Percentiles rank a stretch among this genome's conserved stretches.
Conservation (phyloP, 2,329 filamentous ascomycete species). For the Alternaria novae-zelandiae region DNA sequence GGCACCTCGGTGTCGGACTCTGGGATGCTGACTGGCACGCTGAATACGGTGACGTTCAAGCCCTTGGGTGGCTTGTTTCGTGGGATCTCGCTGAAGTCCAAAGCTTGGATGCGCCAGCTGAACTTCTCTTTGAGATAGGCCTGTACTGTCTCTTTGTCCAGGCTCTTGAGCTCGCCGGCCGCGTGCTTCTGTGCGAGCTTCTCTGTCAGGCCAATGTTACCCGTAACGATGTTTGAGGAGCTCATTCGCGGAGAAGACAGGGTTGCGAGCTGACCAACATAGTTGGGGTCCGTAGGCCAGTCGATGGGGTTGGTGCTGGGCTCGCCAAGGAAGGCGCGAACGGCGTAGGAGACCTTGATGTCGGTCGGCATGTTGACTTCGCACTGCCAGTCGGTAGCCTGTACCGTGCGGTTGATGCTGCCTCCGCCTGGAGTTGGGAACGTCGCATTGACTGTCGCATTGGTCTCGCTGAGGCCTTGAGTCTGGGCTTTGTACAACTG, state of each 20-base stretch:
- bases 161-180: constrained; percentile 32
- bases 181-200: constrained; percentile 37
- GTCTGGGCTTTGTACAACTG: constrained; percentile 35
- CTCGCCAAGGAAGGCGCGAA: constrained; percentile 41
- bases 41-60: constrained; percentile 40
- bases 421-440: constrained; percentile 4
- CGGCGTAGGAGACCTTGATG: constrained; percentile 40
- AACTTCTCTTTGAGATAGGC: constrained; percentile 39
- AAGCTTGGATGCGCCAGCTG: constrained; percentile 40
- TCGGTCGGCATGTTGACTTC: constrained; percentile 42
- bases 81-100: constrained; percentile 39
- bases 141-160: constrained; percentile 27
- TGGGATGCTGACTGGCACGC: constrained; percentile 32
- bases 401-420: constrained; percentile 12
- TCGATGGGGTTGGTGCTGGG: constrained; percentile 30
- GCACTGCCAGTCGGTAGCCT: constrained; percentile 37
- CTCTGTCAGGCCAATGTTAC: constrained; percentile 49
- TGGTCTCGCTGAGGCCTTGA: constrained; percentile 31
- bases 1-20: constrained; percentile 35
- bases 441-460: constrained; percentile 26
- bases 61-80: constrained; percentile 32
- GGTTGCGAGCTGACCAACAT: constrained; percentile 50
- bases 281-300: constrained; percentile 49
- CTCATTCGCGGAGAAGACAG: constrained; percentile 47
- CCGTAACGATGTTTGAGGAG: constrained; percentile 48